Percentiles rank a stretch among this genome's conserved stretches.
Evolutionary conservation across 1,139 yeast genomes (phyloP).

Genomic region (Pneumocystis canis): DNA sequence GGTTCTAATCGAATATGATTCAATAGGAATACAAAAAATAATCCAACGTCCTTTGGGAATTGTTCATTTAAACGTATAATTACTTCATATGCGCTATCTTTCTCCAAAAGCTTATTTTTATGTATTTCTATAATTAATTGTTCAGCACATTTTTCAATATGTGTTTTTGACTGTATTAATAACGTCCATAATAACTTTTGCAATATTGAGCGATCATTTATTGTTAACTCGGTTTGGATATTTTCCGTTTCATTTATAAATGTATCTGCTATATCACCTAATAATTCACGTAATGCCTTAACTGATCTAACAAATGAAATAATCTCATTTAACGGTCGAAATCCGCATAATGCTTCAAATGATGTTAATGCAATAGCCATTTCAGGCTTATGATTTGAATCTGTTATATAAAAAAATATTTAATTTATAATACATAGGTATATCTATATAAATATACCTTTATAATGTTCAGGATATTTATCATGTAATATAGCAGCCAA

Average conservation of each 20-base stretch:
- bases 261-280: conserved; percentile 39
- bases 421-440: too few species aligned
- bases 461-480: conserved; percentile 82
- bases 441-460: conserved; percentile 22
- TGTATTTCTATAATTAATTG: background rate
- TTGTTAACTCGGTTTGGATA: conserved; percentile 27
- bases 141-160: background rate
- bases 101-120: background rate
- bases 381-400: conserved; percentile 96
- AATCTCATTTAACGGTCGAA: conserved; percentile 74
- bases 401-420: too few species aligned
- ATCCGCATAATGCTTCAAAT: conserved; percentile 96
- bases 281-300: conserved; percentile 60
- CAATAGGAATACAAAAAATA: conserved; percentile 81
- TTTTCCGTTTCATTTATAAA: background rate
- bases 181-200: background rate
- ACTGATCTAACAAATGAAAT: conserved; percentile 49
- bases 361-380: conserved; percentile 96
- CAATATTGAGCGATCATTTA: background rate
- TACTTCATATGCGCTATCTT: conserved; percentile 29
- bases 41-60: conserved; percentile 85
- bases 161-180: background rate
- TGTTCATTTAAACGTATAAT: conserved; percentile 66
- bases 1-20: conserved; percentile 69
- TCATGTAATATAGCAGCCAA: conserved; percentile 64